Evolutionary conservation across 2,329 filamentous ascomycete genomes (phyloP).

Genomic region (Fusarium sublunatum): DNA sequence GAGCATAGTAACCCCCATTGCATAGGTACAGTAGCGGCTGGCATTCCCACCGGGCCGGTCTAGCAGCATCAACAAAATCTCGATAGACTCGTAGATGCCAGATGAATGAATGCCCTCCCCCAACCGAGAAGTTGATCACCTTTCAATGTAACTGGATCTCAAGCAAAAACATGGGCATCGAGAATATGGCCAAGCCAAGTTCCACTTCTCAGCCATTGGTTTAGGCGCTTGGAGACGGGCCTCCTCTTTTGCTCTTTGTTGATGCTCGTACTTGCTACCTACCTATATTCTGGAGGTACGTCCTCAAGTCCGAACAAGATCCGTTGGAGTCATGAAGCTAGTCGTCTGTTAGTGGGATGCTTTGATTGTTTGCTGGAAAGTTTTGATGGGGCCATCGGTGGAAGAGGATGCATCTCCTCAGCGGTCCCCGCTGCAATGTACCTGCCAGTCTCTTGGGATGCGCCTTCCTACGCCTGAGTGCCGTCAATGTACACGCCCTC

Average conservation of each 20-base stretch:
- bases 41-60: slow-evolving; percentile 42
- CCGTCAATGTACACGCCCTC: slow-evolving; percentile 28
- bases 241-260: slow-evolving; percentile 12
- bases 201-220: slow-evolving; percentile 34
- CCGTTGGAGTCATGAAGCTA: slow-evolving; percentile 38
- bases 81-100: slow-evolving; percentile 40
- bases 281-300: slow-evolving; percentile 21
- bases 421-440: slow-evolving; percentile 24
- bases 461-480: slow-evolving; percentile 26
- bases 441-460: slow-evolving; percentile 30
- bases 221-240: slow-evolving; percentile 16
- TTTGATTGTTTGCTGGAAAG: slow-evolving; percentile 20
- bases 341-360: slow-evolving; percentile 24
- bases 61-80: slow-evolving; percentile 20
- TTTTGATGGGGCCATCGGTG: slow-evolving; percentile 25
- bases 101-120: slow-evolving; percentile 33
- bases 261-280: slow-evolving; percentile 17
- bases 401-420: slow-evolving; percentile 13
- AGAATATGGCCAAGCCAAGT: slow-evolving; percentile 32
- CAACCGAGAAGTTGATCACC: slow-evolving; percentile 8
- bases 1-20: slow-evolving; percentile 23
- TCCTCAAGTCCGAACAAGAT: slow-evolving; percentile 36
- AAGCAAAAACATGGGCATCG: slow-evolving; percentile 15
- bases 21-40: slow-evolving; percentile 1
- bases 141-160: slow-evolving; percentile 6